Base-by-base conservation (phyloP, 257 asterid species). In the Salvia miltiorrhiza region DNA sequence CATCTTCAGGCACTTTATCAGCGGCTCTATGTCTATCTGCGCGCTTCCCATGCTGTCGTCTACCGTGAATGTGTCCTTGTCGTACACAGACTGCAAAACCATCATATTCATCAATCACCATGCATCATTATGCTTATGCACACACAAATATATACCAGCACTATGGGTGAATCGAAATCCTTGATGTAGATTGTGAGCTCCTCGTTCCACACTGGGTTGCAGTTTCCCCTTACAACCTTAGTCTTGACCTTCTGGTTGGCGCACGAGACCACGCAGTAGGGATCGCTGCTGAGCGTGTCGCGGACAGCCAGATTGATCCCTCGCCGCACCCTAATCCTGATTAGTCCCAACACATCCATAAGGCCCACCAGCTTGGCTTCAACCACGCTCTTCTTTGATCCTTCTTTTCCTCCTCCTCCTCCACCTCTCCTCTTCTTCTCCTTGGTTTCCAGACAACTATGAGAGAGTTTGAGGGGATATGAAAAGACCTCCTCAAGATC, bases 1-100 rank as follows among this genome's bases (percentile, higher is more conserved):
- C 86, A 81, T 77, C 52, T 60, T 81, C 69, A 86, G 24, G 43
- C 94, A 86, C 10, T 85, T 88, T n/a, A 85, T 32, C 48, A 77
- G 71, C 0, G 95, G 78, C 33, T 60, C 79, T 53, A 90, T 77
- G 81, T 84, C 85, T 23, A 92, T 78, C 4, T 78, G 57, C 0
- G 97, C 96, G 14, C 59, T 77, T 19, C 97, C 98, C 89, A 90
- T 88, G 78, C 76, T 77, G 77, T 92, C 98, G 24, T 92, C 97
- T 1, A 24, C 86, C 9, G 85, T 80, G 79, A 92, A 90, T 5
- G 96, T 92, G 80, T 92, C 98, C 56, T 86, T 85, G 70, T 92
- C 97, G 61, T 76, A 88, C 26, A 92, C 95, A 0, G 62, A 65
- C 97, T 92, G 80, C 65, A 55, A 5, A 9, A 2, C 45, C 8